Conservation (phyloP, 2,329 filamentous ascomycete species). For the Curvularia spicifera region DNA sequence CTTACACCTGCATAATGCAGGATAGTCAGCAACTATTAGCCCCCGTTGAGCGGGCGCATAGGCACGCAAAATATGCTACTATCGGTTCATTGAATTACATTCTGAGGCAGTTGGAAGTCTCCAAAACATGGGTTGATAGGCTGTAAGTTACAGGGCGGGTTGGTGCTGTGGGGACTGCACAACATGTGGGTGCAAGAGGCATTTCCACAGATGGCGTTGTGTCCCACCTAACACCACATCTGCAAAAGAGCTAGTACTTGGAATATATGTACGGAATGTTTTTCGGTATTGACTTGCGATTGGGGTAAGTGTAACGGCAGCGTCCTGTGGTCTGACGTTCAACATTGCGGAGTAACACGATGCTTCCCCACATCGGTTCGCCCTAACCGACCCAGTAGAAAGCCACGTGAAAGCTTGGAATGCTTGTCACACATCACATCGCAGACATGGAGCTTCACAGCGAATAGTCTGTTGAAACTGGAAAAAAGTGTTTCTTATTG, state of each 20-base stretch:
- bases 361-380: slow-evolving; percentile 13
- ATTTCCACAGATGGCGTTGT: neutral
- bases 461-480: neutral
- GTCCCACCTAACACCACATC: neutral
- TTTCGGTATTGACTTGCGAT: slow-evolving; percentile 1
- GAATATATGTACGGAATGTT: neutral
- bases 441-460: neutral
- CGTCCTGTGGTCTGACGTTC: slow-evolving; percentile 21
- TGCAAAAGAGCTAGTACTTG: neutral
- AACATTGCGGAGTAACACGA: slow-evolving; percentile 8
- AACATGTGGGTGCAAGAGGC: neutral
- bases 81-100: neutral
- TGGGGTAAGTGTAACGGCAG: slow-evolving; percentile 3
- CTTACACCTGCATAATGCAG: neutral
- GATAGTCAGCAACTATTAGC: neutral
- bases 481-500: neutral
- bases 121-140: neutral
- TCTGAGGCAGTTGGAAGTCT: neutral
- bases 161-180: neutral
- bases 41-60: neutral
- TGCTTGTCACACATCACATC: slow-evolving; percentile 3
- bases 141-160: neutral
- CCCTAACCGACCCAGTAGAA: neutral
- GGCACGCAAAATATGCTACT: neutral
- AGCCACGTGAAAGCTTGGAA: neutral